Percentiles rank a stretch among this genome's conserved stretches.
Conservation (phyloP, 345 rosid species). For the Aethionema arabicum region DNA sequence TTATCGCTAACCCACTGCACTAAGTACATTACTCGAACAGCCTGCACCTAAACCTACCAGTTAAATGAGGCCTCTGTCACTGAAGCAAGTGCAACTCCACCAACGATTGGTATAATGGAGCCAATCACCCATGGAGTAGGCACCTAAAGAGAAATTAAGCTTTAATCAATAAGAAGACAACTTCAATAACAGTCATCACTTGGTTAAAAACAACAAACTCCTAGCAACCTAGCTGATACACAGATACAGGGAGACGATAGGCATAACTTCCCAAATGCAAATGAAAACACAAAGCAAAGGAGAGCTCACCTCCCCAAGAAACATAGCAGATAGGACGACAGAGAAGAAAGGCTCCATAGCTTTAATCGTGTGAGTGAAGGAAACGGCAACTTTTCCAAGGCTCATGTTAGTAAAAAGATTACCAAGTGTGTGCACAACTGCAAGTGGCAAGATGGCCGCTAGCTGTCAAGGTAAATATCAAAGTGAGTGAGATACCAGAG, state of each 20-base stretch:
- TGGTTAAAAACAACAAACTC: background rate
- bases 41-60: constrained; percentile 51
- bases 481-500: constrained; percentile 21
- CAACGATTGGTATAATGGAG: constrained; percentile 88
- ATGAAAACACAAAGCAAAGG: constrained; percentile 4
- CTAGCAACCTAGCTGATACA: background rate
- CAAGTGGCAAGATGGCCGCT: constrained; percentile 80
- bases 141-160: constrained; percentile 37
- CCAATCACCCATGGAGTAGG: constrained; percentile 88
- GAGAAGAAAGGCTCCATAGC: constrained; percentile 99
- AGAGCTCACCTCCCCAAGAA: constrained; percentile 76
- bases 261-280: background rate
- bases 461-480: constrained; percentile 48
- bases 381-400: constrained; percentile 97
- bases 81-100: constrained; percentile 97
- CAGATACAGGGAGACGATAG: background rate
- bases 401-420: constrained; percentile 97
- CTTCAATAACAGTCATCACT: no score
- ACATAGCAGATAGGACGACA: constrained; percentile 89
- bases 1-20: background rate
- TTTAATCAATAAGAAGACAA: background rate
- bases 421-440: constrained; percentile 81
- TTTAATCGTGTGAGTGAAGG: constrained; percentile 98
- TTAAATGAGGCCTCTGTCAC: constrained; percentile 89
- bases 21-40: background rate